Conservation (phyloP, 257 asterid species). For the Nyctanthes arbortristis region DNA sequence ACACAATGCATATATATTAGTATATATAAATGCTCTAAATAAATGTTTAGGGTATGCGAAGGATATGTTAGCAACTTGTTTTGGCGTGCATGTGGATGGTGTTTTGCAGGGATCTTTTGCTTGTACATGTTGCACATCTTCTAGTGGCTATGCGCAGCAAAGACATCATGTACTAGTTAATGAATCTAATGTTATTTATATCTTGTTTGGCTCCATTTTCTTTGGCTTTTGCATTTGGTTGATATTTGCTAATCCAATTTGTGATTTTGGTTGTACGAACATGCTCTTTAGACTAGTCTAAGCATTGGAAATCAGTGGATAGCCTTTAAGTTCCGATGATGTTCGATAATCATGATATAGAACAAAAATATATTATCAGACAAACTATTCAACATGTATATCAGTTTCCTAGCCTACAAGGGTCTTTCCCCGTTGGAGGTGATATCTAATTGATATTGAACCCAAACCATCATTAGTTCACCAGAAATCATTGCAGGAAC, state of each 20-base stretch:
- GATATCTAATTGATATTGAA: no score
- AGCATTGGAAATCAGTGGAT: not conserved
- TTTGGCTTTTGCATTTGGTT: not conserved
- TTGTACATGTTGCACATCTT: not conserved
- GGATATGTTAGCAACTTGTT: no score
- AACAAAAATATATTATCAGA: not conserved
- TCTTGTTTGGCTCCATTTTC: not conserved
- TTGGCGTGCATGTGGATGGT: no score
- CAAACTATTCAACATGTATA: not conserved
- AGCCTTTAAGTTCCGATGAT: not conserved
- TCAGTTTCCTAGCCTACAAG: no score
- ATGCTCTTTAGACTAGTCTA: no score
- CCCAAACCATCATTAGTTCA: conserved; percentile 7
- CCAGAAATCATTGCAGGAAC: conserved; percentile 59
- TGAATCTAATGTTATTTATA: not conserved
- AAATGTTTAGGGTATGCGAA: no score
- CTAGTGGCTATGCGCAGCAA: conserved; percentile 6
- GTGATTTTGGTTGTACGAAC: no score
- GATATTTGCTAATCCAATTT: not conserved
- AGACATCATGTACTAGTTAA: not conserved
- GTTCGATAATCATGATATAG: not conserved
- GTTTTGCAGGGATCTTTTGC: not conserved
- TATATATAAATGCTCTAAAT: no score
- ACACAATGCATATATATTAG: no score
- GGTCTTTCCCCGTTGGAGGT: no score